These are phyloP conservation scores for Serendipita sp. DNA, from an alignment of 768 basidiomycete genomes.

Conservation along the genomic window DNA sequence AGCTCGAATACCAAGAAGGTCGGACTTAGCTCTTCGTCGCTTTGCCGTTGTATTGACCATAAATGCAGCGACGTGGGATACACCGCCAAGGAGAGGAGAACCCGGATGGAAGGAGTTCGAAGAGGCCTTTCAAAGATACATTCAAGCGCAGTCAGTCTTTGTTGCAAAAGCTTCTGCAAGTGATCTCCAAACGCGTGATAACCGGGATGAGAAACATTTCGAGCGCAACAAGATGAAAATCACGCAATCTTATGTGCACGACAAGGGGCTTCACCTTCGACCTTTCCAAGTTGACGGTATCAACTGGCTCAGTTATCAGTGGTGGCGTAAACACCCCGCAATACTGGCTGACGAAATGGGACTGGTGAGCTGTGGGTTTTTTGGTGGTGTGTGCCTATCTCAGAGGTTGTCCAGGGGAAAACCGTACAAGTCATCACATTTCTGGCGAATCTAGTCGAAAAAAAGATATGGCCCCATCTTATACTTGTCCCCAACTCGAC, in stretches of 20 bases:
- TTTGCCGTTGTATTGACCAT: slow-evolving; percentile 3
- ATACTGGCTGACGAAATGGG: slow-evolving; percentile 99
- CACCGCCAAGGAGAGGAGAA: slow-evolving; percentile 52
- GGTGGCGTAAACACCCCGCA: slow-evolving; percentile 72
- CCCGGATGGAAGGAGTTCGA: slow-evolving; percentile 46
- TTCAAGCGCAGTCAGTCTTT: slow-evolving; percentile 42
- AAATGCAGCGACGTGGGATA: slow-evolving; percentile 73
- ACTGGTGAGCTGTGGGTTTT: slow-evolving; percentile 32
- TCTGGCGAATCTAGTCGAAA: slow-evolving; percentile 45
- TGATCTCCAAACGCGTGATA: slow-evolving; percentile 30
- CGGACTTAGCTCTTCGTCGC: slow-evolving; percentile 15
- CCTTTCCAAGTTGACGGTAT: slow-evolving; percentile 41
- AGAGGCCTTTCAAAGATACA: slow-evolving; percentile 48
- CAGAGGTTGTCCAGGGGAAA: slow-evolving; percentile 41
- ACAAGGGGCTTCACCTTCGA: neutral
- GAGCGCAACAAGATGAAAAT: slow-evolving; percentile 27
- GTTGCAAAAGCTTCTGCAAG: slow-evolving; percentile 35
- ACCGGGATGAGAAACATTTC: slow-evolving; percentile 41
- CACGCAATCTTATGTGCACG: slow-evolving; percentile 14
- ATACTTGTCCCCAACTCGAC: slow-evolving; percentile 95
- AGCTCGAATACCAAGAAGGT: slow-evolving; percentile 89
- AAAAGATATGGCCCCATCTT: slow-evolving; percentile 57
- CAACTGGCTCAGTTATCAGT: slow-evolving; percentile 74
- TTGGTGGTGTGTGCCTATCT: neutral
- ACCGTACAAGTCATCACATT: slow-evolving; percentile 86